Evolutionary conservation across 2,329 filamentous ascomycete species (phyloP).

Genomic region (Diaporthe australafricana): DNA sequence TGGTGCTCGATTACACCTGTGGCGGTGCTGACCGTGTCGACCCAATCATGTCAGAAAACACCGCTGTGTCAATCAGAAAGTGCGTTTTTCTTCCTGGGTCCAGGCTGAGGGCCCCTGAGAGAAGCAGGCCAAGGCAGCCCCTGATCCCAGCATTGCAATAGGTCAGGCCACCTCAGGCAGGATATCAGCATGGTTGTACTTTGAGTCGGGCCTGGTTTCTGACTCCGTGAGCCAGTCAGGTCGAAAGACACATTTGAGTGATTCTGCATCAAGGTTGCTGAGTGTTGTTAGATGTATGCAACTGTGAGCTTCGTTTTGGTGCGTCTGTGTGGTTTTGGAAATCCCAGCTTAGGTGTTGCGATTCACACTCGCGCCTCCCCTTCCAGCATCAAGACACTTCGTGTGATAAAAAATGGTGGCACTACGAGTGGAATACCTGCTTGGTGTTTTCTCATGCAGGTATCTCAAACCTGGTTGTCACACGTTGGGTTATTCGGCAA

Average conservation of each 20-base stretch:
- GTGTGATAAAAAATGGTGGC: background rate
- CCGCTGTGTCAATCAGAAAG: background rate
- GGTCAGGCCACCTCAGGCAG: background rate
- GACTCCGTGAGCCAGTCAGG: background rate
- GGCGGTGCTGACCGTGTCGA: background rate
- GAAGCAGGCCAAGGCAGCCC: background rate
- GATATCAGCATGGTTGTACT: background rate
- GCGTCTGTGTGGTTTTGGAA: background rate
- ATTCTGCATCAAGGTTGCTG: background rate
- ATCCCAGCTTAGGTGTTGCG: background rate
- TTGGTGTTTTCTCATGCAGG: background rate
- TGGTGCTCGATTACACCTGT: background rate
- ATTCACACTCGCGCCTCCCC: background rate
- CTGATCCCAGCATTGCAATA: too few species aligned
- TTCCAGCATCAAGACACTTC: background rate
- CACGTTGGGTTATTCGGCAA: background rate
- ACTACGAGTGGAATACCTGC: background rate
- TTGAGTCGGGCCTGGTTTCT: too few species aligned
- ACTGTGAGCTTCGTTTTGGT: too few species aligned
- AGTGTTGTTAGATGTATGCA: background rate
- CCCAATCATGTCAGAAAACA: background rate
- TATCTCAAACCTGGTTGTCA: background rate
- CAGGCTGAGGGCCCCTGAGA: background rate
- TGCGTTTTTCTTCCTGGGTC: background rate
- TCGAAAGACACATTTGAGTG: background rate